These are phyloP conservation scores for Xylaria scruposa DNA, from an alignment of 495 filamentous ascomycete genomes.

Conservation along the genomic window DNA sequence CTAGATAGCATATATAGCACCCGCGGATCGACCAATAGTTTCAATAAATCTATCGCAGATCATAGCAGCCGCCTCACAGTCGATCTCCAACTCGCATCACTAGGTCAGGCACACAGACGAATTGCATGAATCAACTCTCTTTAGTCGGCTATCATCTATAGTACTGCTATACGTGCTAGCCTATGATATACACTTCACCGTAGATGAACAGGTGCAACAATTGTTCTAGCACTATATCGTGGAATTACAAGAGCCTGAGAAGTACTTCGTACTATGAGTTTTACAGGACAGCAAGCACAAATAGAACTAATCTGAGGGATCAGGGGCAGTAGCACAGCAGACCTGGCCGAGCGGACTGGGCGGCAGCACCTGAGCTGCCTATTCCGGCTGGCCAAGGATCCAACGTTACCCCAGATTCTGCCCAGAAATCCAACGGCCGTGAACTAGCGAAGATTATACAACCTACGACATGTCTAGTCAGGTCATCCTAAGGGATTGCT, in stretches of 20 bases:
- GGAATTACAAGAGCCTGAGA: neutral
- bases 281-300: neutral
- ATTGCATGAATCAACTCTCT: neutral
- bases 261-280: neutral
- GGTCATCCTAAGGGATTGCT: neutral
- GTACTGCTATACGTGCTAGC: neutral
- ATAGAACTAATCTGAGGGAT: neutral
- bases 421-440: neutral
- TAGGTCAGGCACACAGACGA: neutral
- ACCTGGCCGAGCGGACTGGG: neutral
- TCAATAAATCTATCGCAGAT: conserved; percentile 8
- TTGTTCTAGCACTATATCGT: neutral
- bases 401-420: conserved; percentile 6
- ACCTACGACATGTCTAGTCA: neutral
- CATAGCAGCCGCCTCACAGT: neutral
- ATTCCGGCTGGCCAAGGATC: conserved; percentile 11
- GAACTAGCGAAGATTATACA: neutral
- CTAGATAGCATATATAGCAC: neutral
- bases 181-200: neutral
- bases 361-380: neutral
- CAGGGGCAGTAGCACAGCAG: neutral
- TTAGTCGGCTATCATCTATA: neutral
- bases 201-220: neutral
- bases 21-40: neutral
- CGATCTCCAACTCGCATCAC: neutral